A percentile compares a stretch with the other conserved stretches of the same genome.
These are phyloP conservation scores for Zymoseptoria ardabiliae DNA, from an alignment of 2,329 filamentous ascomycete species.

Conservation along the genomic window DNA sequence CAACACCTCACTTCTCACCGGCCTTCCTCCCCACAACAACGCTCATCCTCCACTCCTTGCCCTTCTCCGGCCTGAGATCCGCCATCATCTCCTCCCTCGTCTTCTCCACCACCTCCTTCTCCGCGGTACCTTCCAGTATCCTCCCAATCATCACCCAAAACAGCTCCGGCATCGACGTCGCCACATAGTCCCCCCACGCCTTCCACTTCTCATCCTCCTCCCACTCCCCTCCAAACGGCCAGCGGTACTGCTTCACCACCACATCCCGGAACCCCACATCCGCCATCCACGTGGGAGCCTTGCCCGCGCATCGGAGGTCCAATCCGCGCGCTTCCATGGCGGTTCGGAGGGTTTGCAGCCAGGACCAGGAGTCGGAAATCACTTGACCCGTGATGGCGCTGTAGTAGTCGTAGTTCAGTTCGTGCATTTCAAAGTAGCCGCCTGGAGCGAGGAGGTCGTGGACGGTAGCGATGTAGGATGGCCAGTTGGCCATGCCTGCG, in stretches of 20 bases:
- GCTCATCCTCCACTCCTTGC: conserved; percentile 10
- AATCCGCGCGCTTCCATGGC: conserved; percentile 7
- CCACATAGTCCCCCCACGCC: too few relatives aligned
- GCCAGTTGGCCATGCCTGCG: conserved; percentile 17
- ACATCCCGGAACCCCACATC: conserved; percentile 12
- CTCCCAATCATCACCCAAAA: too few relatives aligned
- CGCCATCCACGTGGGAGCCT: conserved; percentile 9
- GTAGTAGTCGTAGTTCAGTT: conserved; percentile 11
- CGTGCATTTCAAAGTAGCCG: conserved; percentile 17
- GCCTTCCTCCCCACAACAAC: conserved; percentile 3
- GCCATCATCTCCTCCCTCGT: conserved; percentile 6
- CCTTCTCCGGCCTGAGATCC: conserved; percentile 4
- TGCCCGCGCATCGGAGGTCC: conserved; percentile 8
- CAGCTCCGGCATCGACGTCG: too few relatives aligned
- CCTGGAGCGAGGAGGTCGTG: conserved; percentile 12
- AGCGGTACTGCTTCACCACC: too few relatives aligned
- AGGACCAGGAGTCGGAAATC: conserved; percentile 13
- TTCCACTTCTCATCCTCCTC: conserved; percentile 1
- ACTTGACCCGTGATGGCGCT: neutral
- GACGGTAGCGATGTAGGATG: conserved; percentile 9
- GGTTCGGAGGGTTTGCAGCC: conserved; percentile 5
- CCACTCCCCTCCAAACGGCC: too few relatives aligned
- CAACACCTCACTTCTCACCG: neutral
- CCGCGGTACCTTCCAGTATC: too few relatives aligned
- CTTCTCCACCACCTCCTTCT: neutral